These are phyloP conservation scores for Monilinia aucupariae DNA, from an alignment of 2,329 filamentous ascomycete genomes.

Conservation along the genomic window DNA sequence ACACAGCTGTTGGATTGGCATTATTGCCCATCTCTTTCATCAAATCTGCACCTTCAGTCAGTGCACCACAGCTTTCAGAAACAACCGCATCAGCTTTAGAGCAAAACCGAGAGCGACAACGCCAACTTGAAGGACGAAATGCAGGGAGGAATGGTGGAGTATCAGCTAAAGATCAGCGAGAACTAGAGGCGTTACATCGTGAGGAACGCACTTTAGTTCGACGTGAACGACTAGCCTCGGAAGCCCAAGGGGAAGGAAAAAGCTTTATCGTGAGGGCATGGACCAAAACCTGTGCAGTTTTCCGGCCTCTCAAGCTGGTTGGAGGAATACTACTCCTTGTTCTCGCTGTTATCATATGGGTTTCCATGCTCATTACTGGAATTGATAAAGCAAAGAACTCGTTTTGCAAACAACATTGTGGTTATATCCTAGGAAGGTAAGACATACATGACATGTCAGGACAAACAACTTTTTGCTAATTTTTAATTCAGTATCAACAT, in stretches of 20 bases:
- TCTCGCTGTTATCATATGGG: conserved; percentile 70
- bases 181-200: conserved; percentile 78
- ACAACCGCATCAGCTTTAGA: conserved; percentile 76
- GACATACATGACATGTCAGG: not conserved
- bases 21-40: conserved; percentile 86
- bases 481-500: conserved; percentile 61
- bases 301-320: conserved; percentile 83
- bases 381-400: conserved; percentile 98
- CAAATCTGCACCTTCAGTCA: conserved; percentile 83
- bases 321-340: conserved; percentile 74
- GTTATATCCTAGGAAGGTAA: conserved; percentile 72
- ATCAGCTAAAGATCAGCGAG: conserved; percentile 78
- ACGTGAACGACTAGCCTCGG: conserved; percentile 79
- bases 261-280: conserved; percentile 68
- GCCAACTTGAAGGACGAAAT: conserved; percentile 83
- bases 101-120: conserved; percentile 83
- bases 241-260: conserved; percentile 71
- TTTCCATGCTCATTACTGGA: conserved; percentile 89
- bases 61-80: conserved; percentile 70
- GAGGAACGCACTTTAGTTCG: conserved; percentile 91
- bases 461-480: conserved; percentile 32
- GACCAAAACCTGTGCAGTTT: conserved; percentile 74
- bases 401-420: conserved; percentile 81
- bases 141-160: conserved; percentile 69
- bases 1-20: conserved; percentile 83